Conservation (phyloP, 768 basidiomycete species). For the Dioszegia crocea region DNA sequence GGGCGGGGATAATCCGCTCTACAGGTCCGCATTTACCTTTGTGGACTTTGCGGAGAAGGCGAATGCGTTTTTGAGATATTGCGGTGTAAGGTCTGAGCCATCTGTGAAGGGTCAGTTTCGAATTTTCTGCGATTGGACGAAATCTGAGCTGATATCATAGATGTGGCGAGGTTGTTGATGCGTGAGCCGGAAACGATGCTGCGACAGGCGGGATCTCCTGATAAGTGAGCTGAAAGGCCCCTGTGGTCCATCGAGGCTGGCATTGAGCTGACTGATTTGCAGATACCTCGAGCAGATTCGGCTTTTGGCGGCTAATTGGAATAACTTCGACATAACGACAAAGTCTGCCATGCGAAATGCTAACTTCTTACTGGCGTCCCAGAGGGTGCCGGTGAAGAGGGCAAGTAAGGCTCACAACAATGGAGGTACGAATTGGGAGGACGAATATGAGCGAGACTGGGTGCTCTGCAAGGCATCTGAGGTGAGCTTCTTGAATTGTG, state of each 20-base stretch:
- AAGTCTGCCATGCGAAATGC: constrained; percentile 64
- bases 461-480: constrained; percentile 65
- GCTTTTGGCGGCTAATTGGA: constrained; percentile 72
- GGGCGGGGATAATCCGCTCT: constrained; percentile 56
- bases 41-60: constrained; percentile 79
- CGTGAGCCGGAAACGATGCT: constrained; percentile 33
- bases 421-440: constrained; percentile 12
- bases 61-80: constrained; percentile 77
- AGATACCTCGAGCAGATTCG: constrained; percentile 80
- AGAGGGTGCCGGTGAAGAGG: constrained; percentile 56
- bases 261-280: neutral
- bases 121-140: too few species aligned
- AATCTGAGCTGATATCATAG: constrained; percentile 15
- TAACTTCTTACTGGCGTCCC: constrained; percentile 69
- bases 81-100: constrained; percentile 83
- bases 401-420: constrained; percentile 13
- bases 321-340: constrained; percentile 53
- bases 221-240: constrained; percentile 23
- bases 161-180: constrained; percentile 34
- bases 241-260: neutral
- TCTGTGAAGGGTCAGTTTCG: constrained; percentile 64
- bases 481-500: constrained; percentile 17
- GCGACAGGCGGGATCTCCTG: constrained; percentile 35
- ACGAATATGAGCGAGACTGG: constrained; percentile 52
- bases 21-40: constrained; percentile 78